Evolutionary conservation across 768 basidiomycete genomes (phyloP), one percentile per base, ranked within the genome.

Genomic region (Mrakia hoshinonis): DNA sequence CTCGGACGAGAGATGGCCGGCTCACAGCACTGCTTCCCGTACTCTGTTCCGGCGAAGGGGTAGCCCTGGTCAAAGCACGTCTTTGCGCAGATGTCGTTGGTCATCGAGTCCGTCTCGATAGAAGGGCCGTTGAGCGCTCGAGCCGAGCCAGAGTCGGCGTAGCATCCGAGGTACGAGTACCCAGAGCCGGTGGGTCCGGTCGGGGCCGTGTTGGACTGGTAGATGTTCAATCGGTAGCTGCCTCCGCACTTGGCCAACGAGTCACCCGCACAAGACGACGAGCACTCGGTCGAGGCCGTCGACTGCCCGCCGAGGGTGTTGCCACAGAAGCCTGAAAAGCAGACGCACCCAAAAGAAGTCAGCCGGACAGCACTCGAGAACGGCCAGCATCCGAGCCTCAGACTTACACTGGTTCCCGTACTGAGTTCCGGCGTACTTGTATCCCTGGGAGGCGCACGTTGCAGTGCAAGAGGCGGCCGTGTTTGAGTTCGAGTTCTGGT

Each of bases 371-470:
- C n/a, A n/a, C n/a, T n/a, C n/a, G n/a, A n/a, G n/a, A n/a, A n/a
- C n/a, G n/a, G n/a, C n/a, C n/a, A n/a, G n/a, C n/a, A n/a, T n/a
- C n/a, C n/a, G n/a, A n/a, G n/a, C n/a, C n/a, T n/a, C n/a, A n/a
- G 43, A 43, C 43, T 15, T 43, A 43, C 43, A 61, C 20, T n/a
- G 61, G 13, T 31, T 34, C 3, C 34, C 61, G 51, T 52, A 63
- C 47, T 70, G 49, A 31, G 55, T 47, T 26, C 69, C 69, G 7
- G 69, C 58, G 38, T 70, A 70, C 13, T 31, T 31, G 61, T 48
- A 70, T 29, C 69, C 69, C 26, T 70, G 58, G 10, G 69, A 62
- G 13, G 34, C 36, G 36, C 69, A 70, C 18, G 48, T 62, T 24
- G 49, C 49, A 26, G 47, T 58, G 39, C 69, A 70, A 13, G 26